Conservation (phyloP, 495 filamentous ascomycete genomes). For the Cenococcum geophilum region DNA sequence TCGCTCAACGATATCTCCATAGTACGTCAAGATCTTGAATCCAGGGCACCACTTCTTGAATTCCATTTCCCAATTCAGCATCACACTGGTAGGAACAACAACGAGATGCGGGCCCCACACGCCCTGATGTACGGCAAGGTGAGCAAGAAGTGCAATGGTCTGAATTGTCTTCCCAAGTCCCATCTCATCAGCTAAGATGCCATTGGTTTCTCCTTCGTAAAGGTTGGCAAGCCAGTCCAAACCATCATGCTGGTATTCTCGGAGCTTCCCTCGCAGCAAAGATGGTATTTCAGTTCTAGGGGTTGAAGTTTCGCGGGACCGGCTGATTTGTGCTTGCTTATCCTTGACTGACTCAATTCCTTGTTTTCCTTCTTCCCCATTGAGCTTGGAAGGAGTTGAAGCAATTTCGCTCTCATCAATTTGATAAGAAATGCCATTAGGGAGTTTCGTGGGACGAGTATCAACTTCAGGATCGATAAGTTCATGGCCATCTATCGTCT, state of each 20-base stretch:
- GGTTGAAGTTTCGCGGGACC: conserved; percentile 20
- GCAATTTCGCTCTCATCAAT: neutral
- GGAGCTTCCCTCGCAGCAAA: conserved; percentile 81
- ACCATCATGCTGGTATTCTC: conserved; percentile 95
- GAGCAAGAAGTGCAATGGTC: conserved; percentile 89
- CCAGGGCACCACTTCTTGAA: conserved; percentile 99
- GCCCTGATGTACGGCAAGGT: conserved; percentile 83
- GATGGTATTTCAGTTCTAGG: conserved; percentile 53
- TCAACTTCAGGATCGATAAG: no score
- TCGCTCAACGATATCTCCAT: conserved; percentile 75
- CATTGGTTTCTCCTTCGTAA: conserved; percentile 89
- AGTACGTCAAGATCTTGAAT: conserved; percentile 97
- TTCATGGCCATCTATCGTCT: no score
- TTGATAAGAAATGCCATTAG: neutral
- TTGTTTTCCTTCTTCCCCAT: conserved; percentile 62
- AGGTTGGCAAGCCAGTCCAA: conserved; percentile 93
- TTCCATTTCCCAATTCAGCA: conserved; percentile 99
- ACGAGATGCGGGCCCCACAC: conserved; percentile 96
- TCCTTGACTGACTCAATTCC: conserved; percentile 38
- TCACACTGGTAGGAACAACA: conserved; percentile 95
- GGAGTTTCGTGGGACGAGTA: neutral
- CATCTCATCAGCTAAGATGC: conserved; percentile 99
- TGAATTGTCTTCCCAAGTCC: conserved; percentile 98
- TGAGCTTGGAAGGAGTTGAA: conserved; percentile 48
- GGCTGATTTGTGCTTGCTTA: conserved; percentile 10